These are phyloP conservation scores for Cryptosporidium sp. DNA, from an alignment of 169 alveolate species.

Conservation along the genomic window DNA sequence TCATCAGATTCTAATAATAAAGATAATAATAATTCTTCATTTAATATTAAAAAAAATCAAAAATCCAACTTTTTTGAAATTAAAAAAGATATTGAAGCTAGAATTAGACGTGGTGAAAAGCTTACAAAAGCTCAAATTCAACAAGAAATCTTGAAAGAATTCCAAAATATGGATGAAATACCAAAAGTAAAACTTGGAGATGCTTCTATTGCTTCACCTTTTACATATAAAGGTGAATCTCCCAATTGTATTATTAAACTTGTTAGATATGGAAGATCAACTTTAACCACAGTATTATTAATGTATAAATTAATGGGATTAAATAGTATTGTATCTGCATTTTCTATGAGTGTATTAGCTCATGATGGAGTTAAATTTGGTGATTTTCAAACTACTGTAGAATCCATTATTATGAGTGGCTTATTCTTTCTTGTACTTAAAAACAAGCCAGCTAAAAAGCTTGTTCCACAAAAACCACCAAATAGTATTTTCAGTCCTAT, in stretches of 20 bases:
- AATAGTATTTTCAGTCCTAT: constrained; percentile 71
- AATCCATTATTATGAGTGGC: constrained; percentile 79
- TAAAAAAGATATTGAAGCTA: constrained; percentile 72
- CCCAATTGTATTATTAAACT: constrained; percentile 92
- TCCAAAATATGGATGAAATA: constrained; percentile 84
- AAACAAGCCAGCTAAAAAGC: constrained; percentile 51
- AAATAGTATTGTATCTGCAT: constrained; percentile 94
- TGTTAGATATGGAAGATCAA: constrained; percentile 94
- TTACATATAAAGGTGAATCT: constrained; percentile 93
- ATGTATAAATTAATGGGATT: constrained; percentile 96
- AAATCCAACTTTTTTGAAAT: constrained; percentile 74
- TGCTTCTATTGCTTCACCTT: constrained; percentile 98
- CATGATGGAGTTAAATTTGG: constrained; percentile 97
- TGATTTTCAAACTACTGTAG: constrained; percentile 94
- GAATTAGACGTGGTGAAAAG: constrained; percentile 56
- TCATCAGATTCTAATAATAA: constrained; percentile 2
- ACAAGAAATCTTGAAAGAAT: constrained; percentile 80
- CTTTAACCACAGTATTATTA: constrained; percentile 94
- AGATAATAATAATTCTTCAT: constrained; percentile 1
- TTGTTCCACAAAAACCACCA: constrained; percentile 62
- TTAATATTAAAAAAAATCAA: constrained; percentile 19
- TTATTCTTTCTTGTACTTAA: constrained; percentile 41
- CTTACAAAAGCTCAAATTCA: constrained; percentile 47
- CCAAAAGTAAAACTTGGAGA: constrained; percentile 93
- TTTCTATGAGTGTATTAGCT: constrained; percentile 93